phyloP scores from a whole-genome alignment of 306 rosid species.

The Hylodesmum podocarpum region DNA sequence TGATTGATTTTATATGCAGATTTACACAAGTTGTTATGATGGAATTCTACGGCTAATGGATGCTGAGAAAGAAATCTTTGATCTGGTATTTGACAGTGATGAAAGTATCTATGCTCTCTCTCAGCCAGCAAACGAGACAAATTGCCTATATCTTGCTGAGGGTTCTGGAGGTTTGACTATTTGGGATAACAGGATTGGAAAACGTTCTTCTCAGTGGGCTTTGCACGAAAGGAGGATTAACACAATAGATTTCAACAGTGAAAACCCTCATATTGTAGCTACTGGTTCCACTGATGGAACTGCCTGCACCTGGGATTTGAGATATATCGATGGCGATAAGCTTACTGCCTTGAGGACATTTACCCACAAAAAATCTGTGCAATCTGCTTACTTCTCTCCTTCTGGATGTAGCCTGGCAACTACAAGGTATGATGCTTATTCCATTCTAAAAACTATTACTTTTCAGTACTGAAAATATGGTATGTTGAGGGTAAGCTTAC shows the following conservation, averaged over 20 bases:
- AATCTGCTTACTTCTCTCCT: constrained; percentile 93
- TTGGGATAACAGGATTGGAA: constrained; percentile 70
- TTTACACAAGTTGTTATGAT: constrained; percentile 74
- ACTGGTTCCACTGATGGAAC: constrained; percentile 86
- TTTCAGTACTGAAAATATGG: not conserved
- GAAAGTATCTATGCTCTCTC: constrained; percentile 52
- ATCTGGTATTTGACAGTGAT: constrained; percentile 54
- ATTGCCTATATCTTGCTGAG: constrained; percentile 71
- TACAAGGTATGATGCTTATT: constrained; percentile 59
- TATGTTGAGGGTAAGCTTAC: constrained; percentile 2
- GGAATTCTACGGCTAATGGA: constrained; percentile 80
- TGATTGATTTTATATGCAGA: constrained; percentile 41
- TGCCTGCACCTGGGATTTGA: constrained; percentile 93
- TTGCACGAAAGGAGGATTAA: constrained; percentile 73
- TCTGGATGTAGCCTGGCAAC: constrained; percentile 77
- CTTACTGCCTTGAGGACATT: constrained; percentile 51
- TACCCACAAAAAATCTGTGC: constrained; percentile 60
- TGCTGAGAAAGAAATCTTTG: constrained; percentile 82
- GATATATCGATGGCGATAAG: constrained; percentile 42
- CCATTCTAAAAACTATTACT: not conserved
- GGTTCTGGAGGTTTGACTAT: constrained; percentile 63
- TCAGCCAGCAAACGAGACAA: constrained; percentile 53
- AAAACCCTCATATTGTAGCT: constrained; percentile 59
- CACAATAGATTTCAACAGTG: constrained; percentile 61
- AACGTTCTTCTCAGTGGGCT: constrained; percentile 48